These are phyloP conservation scores for Zygoascus flipseniorum DNA, from an alignment of 805 yeast genomes.

Conservation along the genomic window DNA sequence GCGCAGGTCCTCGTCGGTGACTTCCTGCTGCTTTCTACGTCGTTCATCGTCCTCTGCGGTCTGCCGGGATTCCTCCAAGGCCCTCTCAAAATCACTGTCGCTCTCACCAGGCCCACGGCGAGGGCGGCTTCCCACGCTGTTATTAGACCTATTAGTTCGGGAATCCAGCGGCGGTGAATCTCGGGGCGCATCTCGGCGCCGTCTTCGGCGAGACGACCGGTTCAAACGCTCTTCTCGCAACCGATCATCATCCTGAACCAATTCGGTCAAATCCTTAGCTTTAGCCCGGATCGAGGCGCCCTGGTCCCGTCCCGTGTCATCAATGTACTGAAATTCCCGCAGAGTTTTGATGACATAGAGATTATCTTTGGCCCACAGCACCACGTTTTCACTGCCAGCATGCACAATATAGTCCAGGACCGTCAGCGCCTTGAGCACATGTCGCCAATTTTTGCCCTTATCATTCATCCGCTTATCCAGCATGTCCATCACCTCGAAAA, in stretches of 20 bases:
- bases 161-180: neutral
- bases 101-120: constrained; percentile 16
- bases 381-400: constrained; percentile 81
- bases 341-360: constrained; percentile 80
- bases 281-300: constrained; percentile 83
- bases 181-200: constrained; percentile 10
- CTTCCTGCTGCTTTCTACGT: constrained; percentile 30
- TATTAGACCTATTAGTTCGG: constrained; percentile 2
- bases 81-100: constrained; percentile 72
- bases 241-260: constrained; percentile 75
- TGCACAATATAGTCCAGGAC: constrained; percentile 83
- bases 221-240: constrained; percentile 58
- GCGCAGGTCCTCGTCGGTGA: constrained; percentile 52
- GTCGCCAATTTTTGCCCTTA: constrained; percentile 96
- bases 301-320: constrained; percentile 72
- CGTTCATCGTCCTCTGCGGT: constrained; percentile 83
- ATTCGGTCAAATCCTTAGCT: constrained; percentile 78
- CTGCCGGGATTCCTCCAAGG: constrained; percentile 66
- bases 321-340: constrained; percentile 78
- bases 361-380: constrained; percentile 86
- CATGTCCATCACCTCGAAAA: constrained; percentile 89
- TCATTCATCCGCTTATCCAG: constrained; percentile 86
- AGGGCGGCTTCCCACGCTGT: constrained; percentile 6
- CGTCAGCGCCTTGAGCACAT: constrained; percentile 83
- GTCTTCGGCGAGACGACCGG: constrained; percentile 13